These are phyloP conservation scores for Fraxinus americana DNA, from an alignment of 257 asterid genomes.

Conservation along the genomic window DNA sequence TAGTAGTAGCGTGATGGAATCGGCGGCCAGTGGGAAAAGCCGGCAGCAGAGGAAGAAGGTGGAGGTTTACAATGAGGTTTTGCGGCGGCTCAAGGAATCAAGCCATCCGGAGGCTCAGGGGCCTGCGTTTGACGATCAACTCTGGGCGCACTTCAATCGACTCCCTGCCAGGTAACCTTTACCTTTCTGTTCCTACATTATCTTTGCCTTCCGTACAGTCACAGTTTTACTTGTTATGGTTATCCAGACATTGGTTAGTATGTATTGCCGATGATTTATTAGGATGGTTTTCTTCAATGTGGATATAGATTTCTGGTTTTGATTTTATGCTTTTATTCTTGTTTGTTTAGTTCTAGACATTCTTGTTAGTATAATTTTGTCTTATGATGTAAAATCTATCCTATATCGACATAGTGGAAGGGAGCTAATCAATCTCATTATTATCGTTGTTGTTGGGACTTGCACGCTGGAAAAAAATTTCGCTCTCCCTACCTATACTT, in stretches of 20 bases:
- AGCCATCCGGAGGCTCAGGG: slow-evolving; percentile 64
- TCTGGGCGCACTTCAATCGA: slow-evolving; percentile 94
- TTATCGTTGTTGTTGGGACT: background rate
- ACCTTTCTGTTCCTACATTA: slow-evolving; percentile 10
- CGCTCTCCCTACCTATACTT: background rate
- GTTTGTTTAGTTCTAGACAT: background rate
- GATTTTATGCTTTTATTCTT: background rate
- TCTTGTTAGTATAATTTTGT: background rate
- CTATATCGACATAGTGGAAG: background rate
- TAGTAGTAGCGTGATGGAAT: slow-evolving; percentile 74
- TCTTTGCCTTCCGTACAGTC: background rate
- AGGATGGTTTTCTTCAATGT: background rate
- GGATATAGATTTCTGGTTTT: background rate
- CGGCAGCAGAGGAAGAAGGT: slow-evolving; percentile 59
- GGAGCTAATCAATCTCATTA: background rate
- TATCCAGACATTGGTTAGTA: background rate
- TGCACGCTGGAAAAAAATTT: background rate
- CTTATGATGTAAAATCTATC: background rate
- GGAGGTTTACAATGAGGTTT: slow-evolving; percentile 90
- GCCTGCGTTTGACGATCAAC: slow-evolving; percentile 75
- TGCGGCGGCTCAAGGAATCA: slow-evolving; percentile 78
- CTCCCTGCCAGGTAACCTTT: slow-evolving; percentile 75
- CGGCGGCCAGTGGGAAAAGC: slow-evolving; percentile 39
- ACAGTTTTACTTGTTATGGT: background rate
- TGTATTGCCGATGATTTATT: too few species aligned